Evolutionary conservation across 1,284 basidiomycete species (phyloP).

Genomic region (Cystobasidium pallidum): DNA sequence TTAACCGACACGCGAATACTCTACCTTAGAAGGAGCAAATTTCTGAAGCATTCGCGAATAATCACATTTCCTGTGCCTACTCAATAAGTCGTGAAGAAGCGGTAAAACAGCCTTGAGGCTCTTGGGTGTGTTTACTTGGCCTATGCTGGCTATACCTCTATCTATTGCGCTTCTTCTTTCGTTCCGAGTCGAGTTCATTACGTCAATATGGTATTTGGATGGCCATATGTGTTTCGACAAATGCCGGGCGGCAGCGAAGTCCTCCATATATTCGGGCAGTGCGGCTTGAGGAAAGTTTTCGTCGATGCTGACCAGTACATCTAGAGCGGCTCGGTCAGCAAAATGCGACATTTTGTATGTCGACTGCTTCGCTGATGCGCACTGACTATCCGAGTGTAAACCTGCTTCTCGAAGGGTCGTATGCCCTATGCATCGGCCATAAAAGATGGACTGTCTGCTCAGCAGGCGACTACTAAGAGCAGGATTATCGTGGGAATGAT

Average conservation of each 20-base stretch:
- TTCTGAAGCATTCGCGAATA: background rate
- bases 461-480: background rate
- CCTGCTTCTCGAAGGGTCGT: background rate
- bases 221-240: conserved; percentile 43
- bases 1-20: background rate
- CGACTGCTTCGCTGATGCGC: background rate
- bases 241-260: conserved; percentile 33
- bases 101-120: conserved; percentile 7
- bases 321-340: background rate
- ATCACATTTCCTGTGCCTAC: background rate
- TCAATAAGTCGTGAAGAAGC: background rate
- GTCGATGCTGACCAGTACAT: conserved; percentile 9
- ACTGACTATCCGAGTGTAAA: conserved; percentile 4
- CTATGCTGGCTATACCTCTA: background rate
- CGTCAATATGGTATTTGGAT: background rate
- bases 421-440: background rate
- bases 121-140: conserved; percentile 2
- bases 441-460: conserved; percentile 13
- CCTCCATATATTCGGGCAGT: background rate
- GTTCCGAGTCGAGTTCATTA: background rate
- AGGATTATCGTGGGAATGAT: background rate
- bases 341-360: no score
- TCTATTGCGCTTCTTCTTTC: background rate
- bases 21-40: background rate
- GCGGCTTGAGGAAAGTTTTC: conserved; percentile 15